phyloP scores from a whole-genome alignment of 345 rosid genomes.

The Aegle marmelos region DNA sequence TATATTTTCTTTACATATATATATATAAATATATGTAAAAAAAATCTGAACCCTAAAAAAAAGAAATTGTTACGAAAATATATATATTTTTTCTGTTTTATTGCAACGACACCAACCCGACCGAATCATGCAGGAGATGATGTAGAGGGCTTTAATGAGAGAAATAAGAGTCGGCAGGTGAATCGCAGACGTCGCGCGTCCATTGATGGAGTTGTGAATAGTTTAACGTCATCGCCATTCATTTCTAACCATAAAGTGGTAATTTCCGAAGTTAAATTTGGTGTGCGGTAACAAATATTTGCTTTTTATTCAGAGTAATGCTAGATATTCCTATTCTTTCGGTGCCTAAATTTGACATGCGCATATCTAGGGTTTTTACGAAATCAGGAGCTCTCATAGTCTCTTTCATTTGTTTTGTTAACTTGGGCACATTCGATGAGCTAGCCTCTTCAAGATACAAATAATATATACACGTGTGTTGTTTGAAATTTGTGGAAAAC shows the following conservation, averaged over 20 bases:
- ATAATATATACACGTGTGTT: neutral
- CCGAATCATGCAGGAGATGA: slow-evolving; percentile 23
- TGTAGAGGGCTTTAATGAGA: slow-evolving; percentile 36
- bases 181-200: neutral
- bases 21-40: neutral
- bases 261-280: neutral
- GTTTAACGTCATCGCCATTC: slow-evolving; percentile 4
- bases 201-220: neutral
- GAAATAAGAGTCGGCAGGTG: neutral
- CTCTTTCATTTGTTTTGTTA: neutral
- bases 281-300: neutral
- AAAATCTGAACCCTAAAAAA: neutral
- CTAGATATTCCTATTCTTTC: neutral
- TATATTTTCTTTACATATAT: neutral
- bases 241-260: slow-evolving; percentile 10
- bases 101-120: slow-evolving; percentile 33
- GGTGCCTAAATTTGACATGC: neutral
- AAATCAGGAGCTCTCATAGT: neutral
- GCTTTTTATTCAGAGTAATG: neutral
- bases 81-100: neutral
- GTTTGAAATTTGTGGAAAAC: neutral
- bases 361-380: neutral
- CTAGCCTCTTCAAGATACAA: neutral
- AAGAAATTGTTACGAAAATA: neutral
- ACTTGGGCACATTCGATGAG: neutral